Conservation (phyloP, 1,139 yeast species). For the Lipomyces yarrowii region DNA sequence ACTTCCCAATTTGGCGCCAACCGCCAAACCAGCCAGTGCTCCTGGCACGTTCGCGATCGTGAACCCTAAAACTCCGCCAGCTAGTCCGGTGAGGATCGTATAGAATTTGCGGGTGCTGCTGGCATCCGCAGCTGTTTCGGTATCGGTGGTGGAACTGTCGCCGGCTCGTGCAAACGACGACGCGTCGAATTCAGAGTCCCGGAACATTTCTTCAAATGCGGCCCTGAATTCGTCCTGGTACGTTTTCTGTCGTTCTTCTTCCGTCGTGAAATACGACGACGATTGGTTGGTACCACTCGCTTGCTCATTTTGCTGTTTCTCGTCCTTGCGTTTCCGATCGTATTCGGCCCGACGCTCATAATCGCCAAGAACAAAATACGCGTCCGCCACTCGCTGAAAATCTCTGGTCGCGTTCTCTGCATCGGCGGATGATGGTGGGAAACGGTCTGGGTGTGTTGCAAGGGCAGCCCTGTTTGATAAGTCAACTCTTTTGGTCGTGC, state of each 20-base stretch:
- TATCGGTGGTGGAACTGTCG: not conserved
- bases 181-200: constrained; percentile 26
- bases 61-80: constrained; percentile 34
- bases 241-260: constrained; percentile 20
- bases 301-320: no score
- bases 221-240: constrained; percentile 31
- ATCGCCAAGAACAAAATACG: constrained; percentile 34
- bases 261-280: constrained; percentile 10
- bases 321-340: constrained; percentile 26
- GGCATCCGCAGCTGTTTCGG: not conserved
- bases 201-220: constrained; percentile 35
- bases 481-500: no score
- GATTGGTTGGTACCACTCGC: no score
- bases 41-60: constrained; percentile 35
- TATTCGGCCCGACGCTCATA: constrained; percentile 29
- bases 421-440: constrained; percentile 26
- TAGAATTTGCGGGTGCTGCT: constrained; percentile 16
- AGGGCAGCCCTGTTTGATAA: constrained; percentile 31
- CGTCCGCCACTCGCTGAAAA: constrained; percentile 34
- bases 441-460: constrained; percentile 34
- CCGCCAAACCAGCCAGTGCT: constrained; percentile 34
- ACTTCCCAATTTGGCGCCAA: constrained; percentile 34
- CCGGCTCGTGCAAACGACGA: constrained; percentile 23
- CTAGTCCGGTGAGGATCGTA: constrained; percentile 30
- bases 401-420: constrained; percentile 32